Base-by-base conservation (phyloP, 768 basidiomycete genomes). In the Podaxis sp. region DNA sequence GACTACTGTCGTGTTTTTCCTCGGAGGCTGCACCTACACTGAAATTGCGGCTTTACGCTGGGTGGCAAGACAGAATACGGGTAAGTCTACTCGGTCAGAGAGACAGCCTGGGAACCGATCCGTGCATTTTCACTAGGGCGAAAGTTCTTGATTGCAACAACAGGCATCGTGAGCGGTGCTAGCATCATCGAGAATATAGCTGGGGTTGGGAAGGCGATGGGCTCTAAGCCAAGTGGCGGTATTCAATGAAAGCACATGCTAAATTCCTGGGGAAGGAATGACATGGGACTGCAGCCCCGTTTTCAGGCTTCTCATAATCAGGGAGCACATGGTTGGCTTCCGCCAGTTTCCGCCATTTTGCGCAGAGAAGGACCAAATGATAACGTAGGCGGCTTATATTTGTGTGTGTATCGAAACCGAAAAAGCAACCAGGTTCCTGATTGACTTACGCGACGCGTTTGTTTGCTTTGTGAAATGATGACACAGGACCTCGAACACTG, bases 1-100 rank as follows among this genome's bases (percentile, higher is more conserved):
- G 7, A 96, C 90, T 4, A 96, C 95, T 2, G 84, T 96, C 17
- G 91, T 99, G 10, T 97, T 98, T 77, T 98, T 99, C 84, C 76
- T 99, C 36, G 97, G 97, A 28, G 97, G 96, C 3, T 95, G 95
- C 73, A 99, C 97, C 12, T 97, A 93, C 69, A 96, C 96, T 8
- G 97, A 99, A 78, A 95, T 99, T 63, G 89, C 97, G 40, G 96
- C 96, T 5, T 73, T 99, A 67, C 82, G 97, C 72, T 97, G 95
- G 94, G 89, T 96, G 70, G 84, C 87, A 60, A 84, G 88, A 67
- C 94, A 95, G 73, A 90, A 89, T 67, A 84, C 83, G 82, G 96
- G 94, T 87, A 69, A 28, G 75, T 71, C 13, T 17, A 58, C 20
- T 59, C 48, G 26, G 33, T 67, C 58, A 72, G 37, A 70, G 56